Evolutionary conservation across 306 rosid species (phyloP), one percentile per base, ranked within the genome.

Genomic region (Cicer cuneatum): DNA sequence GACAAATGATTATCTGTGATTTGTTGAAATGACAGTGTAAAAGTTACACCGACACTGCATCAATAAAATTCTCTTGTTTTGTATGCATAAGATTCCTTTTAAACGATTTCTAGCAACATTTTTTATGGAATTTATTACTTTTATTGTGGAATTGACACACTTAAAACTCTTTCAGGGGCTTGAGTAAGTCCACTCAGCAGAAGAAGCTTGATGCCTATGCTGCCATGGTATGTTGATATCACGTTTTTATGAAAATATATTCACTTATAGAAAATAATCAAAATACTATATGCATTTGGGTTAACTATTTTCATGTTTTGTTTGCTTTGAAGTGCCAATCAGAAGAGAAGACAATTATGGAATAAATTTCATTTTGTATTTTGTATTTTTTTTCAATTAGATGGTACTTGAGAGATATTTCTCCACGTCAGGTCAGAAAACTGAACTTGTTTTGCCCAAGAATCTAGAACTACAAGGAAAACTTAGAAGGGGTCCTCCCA

Each of bases 381-480:
- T 5, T 64, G 1, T 45, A 57, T 29, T 3, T 18, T 11, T 59
- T 29, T 59, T 61, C 61, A 43, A 54, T 47, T 86, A 91, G 98
- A 89, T 93, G 97, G 84, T 91, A 41, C 80, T 91, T 51, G 97
- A 91, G 89, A 88, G 96, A 83, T 89, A 89, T 74, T 91, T 87
- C 85, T 77, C 82, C 82, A 76, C 83, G 68, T 87, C 89, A 35
- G 98, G 96, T 59, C 74, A 86, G 89, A 83, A 73, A 53, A 60
- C 84, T 59, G 97, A 93, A 75, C 94, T 91, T 63, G 96, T 93
- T 42, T 49, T 89, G 78, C 98, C 98, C 46, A 89, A 71, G 86
- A 80, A 70, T 68, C 71, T 77, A 60, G 83, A 80, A 73, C 85
- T 91, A 18, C 98, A 85, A 79, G 89, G 78, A 64, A 88, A 77